Base-by-base conservation (phyloP, 2,329 filamentous ascomycete genomes). In the Ilyonectria destructans region DNA sequence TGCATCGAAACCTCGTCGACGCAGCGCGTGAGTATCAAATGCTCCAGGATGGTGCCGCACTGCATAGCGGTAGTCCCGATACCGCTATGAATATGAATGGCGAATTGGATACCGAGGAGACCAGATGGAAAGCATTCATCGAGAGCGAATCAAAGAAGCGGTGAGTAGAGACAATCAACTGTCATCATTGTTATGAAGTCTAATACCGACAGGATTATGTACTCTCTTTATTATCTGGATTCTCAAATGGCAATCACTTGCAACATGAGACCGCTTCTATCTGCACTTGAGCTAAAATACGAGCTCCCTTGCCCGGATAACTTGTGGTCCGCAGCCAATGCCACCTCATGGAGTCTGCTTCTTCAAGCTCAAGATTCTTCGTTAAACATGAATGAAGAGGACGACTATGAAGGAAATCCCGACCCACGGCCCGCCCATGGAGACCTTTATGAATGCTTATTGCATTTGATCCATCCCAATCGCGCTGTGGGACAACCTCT, bases 251-350 rank as follows among this genome's bases (percentile, higher is more conserved):
- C 65, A 3, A 46, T 68, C 35, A 68, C 48, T 9, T 68, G 65
- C 35, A 68, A 68, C 19, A 57, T 68, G 26, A 58, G 65, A n/a
- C 65, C 65, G 3, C 45, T 62, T 7, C 43, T 68, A 1, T 68
- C 65, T 15, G 65, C 65, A 2, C 57, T 68, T 13, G 65, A 68
- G 15, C 33, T 68, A 6, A 68, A 68, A 19, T 65, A 64, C 33
- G 65, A 65, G 23, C 61, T 68, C 1, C 65, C 65, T 13, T 68
- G 65, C 43, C 60, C 65, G 4, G 65, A 68, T 19, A 68, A 65
- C n/a, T 19, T 65, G 19, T 68, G 65, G 65, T 33, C 65, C 2
- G 58, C 65, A 9, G 43, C 61, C 10, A 68, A 52, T 37, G 60
- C 65, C 3, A 65, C 48, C 4, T 55, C 61, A 15, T 68, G 65